Percentiles rank a stretch among this genome's conserved stretches.
These are phyloP conservation scores for Zymoseptoria pseudotritici DNA, from an alignment of 2,329 filamentous ascomycete genomes.

Conservation along the genomic window DNA sequence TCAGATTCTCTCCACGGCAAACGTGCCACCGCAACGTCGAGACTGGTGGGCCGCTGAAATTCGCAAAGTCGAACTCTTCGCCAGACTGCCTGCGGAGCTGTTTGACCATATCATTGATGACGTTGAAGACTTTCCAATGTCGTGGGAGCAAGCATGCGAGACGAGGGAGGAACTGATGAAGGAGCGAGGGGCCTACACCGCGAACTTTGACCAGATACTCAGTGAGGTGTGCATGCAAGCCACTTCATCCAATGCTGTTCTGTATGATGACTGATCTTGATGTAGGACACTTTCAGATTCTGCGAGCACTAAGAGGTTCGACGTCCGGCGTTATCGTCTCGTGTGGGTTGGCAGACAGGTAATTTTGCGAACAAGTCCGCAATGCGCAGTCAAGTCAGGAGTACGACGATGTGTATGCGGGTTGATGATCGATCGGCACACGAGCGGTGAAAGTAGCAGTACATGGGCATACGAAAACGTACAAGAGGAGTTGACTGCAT, in stretches of 20 bases:
- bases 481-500: no score
- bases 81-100: slow-evolving; percentile 22
- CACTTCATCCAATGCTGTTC: background rate
- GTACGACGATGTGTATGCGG: no score
- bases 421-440: no score
- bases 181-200: slow-evolving; percentile 21
- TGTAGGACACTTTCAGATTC: slow-evolving; percentile 21
- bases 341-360: no score
- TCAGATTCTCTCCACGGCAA: slow-evolving; percentile 45
- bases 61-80: slow-evolving; percentile 11
- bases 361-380: no score
- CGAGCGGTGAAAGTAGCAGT: no score
- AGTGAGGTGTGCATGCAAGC: background rate
- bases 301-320: slow-evolving; percentile 23
- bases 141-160: slow-evolving; percentile 23
- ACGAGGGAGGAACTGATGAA: slow-evolving; percentile 25
- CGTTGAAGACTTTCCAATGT: slow-evolving; percentile 23
- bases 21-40: slow-evolving; percentile 45
- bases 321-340: no score
- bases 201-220: slow-evolving; percentile 11
- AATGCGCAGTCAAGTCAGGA: no score
- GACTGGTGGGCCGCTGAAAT: slow-evolving; percentile 36
- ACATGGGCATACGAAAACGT: no score
- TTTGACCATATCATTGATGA: slow-evolving; percentile 21
- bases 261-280: background rate